These are phyloP conservation scores for Gautieria morchelliformis DNA, from an alignment of 768 basidiomycete genomes.

Conservation along the genomic window DNA sequence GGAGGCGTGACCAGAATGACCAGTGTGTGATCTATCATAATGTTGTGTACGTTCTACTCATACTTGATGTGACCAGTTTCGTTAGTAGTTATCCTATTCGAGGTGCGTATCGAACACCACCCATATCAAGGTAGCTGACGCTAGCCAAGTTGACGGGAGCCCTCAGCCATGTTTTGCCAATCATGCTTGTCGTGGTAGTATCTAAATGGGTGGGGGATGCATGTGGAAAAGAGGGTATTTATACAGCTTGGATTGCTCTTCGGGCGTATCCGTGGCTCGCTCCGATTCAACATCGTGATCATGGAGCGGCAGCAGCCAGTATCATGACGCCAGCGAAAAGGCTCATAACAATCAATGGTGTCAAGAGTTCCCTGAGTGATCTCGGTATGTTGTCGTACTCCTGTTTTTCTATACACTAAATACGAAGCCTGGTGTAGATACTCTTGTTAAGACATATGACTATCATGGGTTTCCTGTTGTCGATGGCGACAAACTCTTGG, in stretches of 20 bases:
- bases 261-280: conserved; percentile 64
- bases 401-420: conserved; percentile 1
- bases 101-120: conserved; percentile 28
- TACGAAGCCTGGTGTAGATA: conserved; percentile 19
- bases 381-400: conserved; percentile 19
- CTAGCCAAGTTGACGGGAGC: conserved; percentile 57
- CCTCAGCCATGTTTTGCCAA: conserved; percentile 70
- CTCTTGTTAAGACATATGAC: conserved; percentile 32
- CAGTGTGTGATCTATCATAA: conserved; percentile 30
- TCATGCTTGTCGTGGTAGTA: conserved; percentile 73
- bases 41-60: not conserved
- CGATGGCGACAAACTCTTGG: conserved; percentile 39
- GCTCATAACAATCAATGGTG: conserved; percentile 41
- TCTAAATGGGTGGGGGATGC: conserved; percentile 73
- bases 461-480: conserved; percentile 64
- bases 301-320: conserved; percentile 49
- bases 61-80: conserved; percentile 39
- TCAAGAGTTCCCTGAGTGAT: conserved; percentile 33
- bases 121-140: not conserved
- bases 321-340: conserved; percentile 47
- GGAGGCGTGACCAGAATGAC: conserved; percentile 74
- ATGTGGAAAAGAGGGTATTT: conserved; percentile 59
- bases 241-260: conserved; percentile 64
- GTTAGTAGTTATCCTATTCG: conserved; percentile 67
- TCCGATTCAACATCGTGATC: conserved; percentile 53